Evolutionary conservation across 192 early-diverging fungal genomes (phyloP).

Genomic region (Coemansia sp.): DNA sequence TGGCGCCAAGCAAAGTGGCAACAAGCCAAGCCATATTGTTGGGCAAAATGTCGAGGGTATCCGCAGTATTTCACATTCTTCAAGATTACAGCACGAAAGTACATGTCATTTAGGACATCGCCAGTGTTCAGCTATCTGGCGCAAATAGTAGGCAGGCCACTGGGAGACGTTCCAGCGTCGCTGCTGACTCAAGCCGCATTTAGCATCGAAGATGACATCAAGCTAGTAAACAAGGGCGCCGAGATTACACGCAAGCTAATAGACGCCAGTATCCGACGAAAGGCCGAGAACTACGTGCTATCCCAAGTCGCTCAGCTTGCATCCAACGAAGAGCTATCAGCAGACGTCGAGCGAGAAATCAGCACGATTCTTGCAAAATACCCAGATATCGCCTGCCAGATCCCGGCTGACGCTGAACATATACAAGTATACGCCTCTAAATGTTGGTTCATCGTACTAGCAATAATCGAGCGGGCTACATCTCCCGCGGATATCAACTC

Average conservation of each 20-base stretch:
- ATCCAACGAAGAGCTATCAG: background rate
- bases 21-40: background rate
- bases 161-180: slow-evolving; percentile 13
- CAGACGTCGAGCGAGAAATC: background rate
- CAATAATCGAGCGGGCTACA: slow-evolving; percentile 7
- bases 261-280: background rate
- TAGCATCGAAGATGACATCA: slow-evolving; percentile 1
- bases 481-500: slow-evolving; percentile 4
- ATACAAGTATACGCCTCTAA: slow-evolving; percentile 29
- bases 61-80: background rate
- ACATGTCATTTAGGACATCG: background rate
- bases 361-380: slow-evolving; percentile 7
- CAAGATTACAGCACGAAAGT: background rate
- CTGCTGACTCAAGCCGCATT: slow-evolving; percentile 13
- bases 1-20: background rate
- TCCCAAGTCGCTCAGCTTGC: slow-evolving; percentile 19
- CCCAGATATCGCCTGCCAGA: slow-evolving; percentile 12
- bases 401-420: slow-evolving; percentile 12
- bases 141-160: slow-evolving; percentile 12
- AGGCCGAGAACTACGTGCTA: slow-evolving; percentile 14
- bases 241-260: slow-evolving; percentile 12
- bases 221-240: slow-evolving; percentile 16
- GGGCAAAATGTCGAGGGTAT: background rate
- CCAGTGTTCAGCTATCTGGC: background rate
- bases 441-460: slow-evolving; percentile 20